Conservation (phyloP, 495 filamentous ascomycete genomes). For the Podospora tetraspora region DNA sequence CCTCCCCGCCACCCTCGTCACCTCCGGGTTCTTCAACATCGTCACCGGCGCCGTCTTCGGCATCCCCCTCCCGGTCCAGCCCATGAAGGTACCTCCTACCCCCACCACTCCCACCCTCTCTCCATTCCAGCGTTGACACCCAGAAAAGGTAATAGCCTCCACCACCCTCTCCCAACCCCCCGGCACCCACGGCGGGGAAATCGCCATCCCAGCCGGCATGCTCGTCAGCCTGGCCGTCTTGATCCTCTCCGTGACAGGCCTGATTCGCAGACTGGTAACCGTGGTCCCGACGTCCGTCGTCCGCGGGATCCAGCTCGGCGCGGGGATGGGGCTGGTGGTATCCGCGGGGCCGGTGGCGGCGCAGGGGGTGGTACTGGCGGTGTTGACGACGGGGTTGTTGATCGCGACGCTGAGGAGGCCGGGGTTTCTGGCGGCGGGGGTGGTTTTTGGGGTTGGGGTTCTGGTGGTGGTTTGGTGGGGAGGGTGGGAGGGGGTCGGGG, state of each 20-base stretch:
- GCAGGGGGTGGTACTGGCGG: slow-evolving; percentile 51
- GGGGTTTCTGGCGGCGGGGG: slow-evolving; percentile 89
- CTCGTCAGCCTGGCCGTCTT: slow-evolving; percentile 68
- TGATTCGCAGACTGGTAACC: slow-evolving; percentile 62
- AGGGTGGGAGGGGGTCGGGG: slow-evolving; percentile 50
- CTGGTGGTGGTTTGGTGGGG: slow-evolving; percentile 51
- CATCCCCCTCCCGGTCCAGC: slow-evolving; percentile 80
- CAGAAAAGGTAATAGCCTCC: slow-evolving; percentile 70
- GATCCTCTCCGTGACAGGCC: slow-evolving; percentile 68
- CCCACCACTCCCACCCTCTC: background rate
- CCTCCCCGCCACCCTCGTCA: slow-evolving; percentile 77
- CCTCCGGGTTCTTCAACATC: slow-evolving; percentile 82
- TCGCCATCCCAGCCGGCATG: slow-evolving; percentile 70
- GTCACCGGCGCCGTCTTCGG: slow-evolving; percentile 76
- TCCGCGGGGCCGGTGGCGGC: slow-evolving; percentile 57
- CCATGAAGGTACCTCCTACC: slow-evolving; percentile 58
- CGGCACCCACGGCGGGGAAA: slow-evolving; percentile 49
- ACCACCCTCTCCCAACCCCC: slow-evolving; percentile 65
- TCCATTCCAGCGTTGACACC: background rate
- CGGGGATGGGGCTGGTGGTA: slow-evolving; percentile 72
- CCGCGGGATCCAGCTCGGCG: slow-evolving; percentile 91
- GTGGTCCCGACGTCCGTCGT: slow-evolving; percentile 78
- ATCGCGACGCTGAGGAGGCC: slow-evolving; percentile 55
- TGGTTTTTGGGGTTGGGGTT: slow-evolving; percentile 75
- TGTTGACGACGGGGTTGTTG: slow-evolving; percentile 51